phyloP scores from a whole-genome alignment of 2,329 filamentous ascomycete species.

The Venturia carpophila region DNA sequence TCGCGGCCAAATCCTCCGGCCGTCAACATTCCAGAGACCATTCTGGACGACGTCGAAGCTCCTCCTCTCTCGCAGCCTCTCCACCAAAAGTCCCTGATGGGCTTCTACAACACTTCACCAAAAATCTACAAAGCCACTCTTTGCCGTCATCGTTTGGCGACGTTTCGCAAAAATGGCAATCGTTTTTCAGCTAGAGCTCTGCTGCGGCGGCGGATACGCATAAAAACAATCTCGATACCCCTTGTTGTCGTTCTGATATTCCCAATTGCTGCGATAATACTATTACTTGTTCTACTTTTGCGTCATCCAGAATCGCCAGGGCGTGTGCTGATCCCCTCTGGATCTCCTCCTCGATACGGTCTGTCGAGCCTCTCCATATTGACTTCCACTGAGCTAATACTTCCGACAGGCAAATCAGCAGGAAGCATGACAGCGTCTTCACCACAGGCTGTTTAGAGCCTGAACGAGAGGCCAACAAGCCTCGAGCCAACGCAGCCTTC shows the following conservation, averaged over 20 bases:
- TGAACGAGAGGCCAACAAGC: slow-evolving; percentile 62
- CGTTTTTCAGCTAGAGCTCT: slow-evolving; percentile 49
- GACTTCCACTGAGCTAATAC: not conserved
- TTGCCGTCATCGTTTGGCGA: slow-evolving; percentile 16
- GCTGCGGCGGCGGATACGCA: slow-evolving; percentile 74
- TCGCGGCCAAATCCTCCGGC: slow-evolving; percentile 14
- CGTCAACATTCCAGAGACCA: slow-evolving; percentile 17
- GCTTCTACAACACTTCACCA: slow-evolving; percentile 37
- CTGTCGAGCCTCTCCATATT: slow-evolving; percentile 23
- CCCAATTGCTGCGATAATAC: slow-evolving; percentile 79
- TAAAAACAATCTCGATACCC: slow-evolving; percentile 85
- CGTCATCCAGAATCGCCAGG: slow-evolving; percentile 77
- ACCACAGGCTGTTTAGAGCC: slow-evolving; percentile 77
- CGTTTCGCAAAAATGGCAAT: slow-evolving; percentile 15
- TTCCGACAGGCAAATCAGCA: slow-evolving; percentile 74
- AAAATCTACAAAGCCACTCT: slow-evolving; percentile 35
- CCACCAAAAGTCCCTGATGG: slow-evolving; percentile 29
- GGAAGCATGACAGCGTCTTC: slow-evolving; percentile 95
- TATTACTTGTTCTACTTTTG: slow-evolving; percentile 84
- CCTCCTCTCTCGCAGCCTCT: slow-evolving; percentile 19
- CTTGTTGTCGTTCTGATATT: slow-evolving; percentile 89
- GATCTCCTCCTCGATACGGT: slow-evolving; percentile 84
- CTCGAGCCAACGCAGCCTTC: slow-evolving; percentile 87
- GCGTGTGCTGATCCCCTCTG: slow-evolving; percentile 77
- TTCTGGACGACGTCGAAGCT: slow-evolving; percentile 14